Evolutionary conservation across 1,284 basidiomycete genomes (phyloP).

Genomic region (Mycocalia duriaeana): DNA sequence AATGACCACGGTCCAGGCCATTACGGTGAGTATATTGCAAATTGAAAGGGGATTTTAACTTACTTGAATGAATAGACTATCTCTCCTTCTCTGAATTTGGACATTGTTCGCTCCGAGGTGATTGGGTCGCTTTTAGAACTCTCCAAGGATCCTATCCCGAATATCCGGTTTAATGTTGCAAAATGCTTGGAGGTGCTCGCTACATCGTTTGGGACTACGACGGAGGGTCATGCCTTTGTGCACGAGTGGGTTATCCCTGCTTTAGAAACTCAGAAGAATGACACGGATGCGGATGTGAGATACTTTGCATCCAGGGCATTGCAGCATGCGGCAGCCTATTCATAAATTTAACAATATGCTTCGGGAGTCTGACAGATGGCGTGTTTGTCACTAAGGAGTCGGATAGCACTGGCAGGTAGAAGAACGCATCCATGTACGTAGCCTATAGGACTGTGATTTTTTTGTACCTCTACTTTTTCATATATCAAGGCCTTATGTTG

Average conservation of each 20-base stretch:
- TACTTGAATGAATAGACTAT: conserved; percentile 64
- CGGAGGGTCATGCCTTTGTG: conserved; percentile 76
- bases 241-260: conserved; percentile 76
- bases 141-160: conserved; percentile 91
- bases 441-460: no score
- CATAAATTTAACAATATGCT: no score
- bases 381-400: no score
- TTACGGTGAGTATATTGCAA: conserved; percentile 66
- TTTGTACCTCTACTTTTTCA: no score
- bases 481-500: no score
- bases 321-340: conserved; percentile 46
- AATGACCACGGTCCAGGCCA: conserved; percentile 99
- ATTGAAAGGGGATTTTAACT: conserved; percentile 8
- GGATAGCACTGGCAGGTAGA: no score
- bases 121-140: conserved; percentile 84
- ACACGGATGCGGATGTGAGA: conserved; percentile 92
- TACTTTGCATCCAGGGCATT: conserved; percentile 76
- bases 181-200: conserved; percentile 90
- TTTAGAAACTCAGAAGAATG: conserved; percentile 85
- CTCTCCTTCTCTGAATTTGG: conserved; percentile 84
- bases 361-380: no score
- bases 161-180: conserved; percentile 98
- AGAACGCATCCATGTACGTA: no score
- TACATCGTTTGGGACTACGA: conserved; percentile 55
- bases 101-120: conserved; percentile 84